A percentile compares a stretch with the other conserved stretches of the same genome.
Evolutionary conservation across 2,329 filamentous ascomycete genomes (phyloP).

Genomic region (Neofusicoccum laricinum): DNA sequence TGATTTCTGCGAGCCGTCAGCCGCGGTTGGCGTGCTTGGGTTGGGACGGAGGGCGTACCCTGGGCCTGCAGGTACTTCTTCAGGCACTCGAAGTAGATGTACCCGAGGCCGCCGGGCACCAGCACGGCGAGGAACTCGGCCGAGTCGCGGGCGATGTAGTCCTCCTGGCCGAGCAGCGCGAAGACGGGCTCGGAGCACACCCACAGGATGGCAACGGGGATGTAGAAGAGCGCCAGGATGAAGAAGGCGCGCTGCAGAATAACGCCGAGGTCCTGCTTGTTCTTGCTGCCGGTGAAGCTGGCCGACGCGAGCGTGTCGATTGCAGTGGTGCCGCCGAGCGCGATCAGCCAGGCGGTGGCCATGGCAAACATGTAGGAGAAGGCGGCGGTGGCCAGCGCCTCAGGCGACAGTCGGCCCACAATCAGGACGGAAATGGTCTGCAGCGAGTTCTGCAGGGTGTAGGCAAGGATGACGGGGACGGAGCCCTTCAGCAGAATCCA

Average conservation of each 20-base stretch:
- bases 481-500: slow-evolving; percentile 67
- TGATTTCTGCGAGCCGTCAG: slow-evolving; percentile 49
- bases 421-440: slow-evolving; percentile 81
- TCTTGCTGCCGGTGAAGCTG: slow-evolving; percentile 75
- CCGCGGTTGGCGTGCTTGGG: background rate
- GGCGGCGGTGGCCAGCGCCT: slow-evolving; percentile 75
- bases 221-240: slow-evolving; percentile 69
- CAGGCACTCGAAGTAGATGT: slow-evolving; percentile 82
- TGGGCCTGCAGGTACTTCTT: slow-evolving; percentile 60
- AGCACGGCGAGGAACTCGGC: slow-evolving; percentile 70
- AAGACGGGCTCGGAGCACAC: slow-evolving; percentile 72
- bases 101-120: slow-evolving; percentile 78
- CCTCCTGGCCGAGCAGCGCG: slow-evolving; percentile 70
- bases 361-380: slow-evolving; percentile 95
- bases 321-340: slow-evolving; percentile 79
- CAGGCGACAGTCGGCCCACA: slow-evolving; percentile 73
- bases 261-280: slow-evolving; percentile 75
- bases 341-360: slow-evolving; percentile 84
- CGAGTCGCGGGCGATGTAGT: slow-evolving; percentile 71
- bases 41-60: slow-evolving; percentile 37
- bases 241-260: slow-evolving; percentile 74
- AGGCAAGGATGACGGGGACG: slow-evolving; percentile 77
- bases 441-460: slow-evolving; percentile 79
- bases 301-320: slow-evolving; percentile 82
- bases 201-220: slow-evolving; percentile 72